Evolutionary conservation across 176 grass and related monocot species (phyloP).

Genomic region (Triticum dicoccoides): DNA sequence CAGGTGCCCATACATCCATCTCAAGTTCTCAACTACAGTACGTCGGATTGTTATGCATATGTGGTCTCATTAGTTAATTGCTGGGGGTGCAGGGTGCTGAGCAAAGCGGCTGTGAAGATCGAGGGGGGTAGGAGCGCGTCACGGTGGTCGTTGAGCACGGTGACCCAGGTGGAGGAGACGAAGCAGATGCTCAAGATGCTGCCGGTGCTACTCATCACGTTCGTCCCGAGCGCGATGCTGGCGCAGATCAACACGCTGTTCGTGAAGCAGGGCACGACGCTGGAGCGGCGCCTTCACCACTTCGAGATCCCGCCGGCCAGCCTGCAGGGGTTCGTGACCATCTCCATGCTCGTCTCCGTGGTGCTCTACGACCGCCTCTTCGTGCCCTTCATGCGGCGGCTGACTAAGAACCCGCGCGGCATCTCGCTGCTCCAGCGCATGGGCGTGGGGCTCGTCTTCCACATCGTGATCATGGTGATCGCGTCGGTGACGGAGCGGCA

Average conservation of each 20-base stretch:
- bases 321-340: constrained; percentile 72
- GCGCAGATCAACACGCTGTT: constrained; percentile 90
- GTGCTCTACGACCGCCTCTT: constrained; percentile 79
- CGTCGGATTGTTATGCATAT: not conserved
- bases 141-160: constrained; percentile 79
- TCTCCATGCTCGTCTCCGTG: constrained; percentile 74
- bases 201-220: constrained; percentile 57
- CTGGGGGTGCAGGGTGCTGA: constrained; percentile 36
- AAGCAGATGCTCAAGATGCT: constrained; percentile 91
- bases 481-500: constrained; percentile 66
- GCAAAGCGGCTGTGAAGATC: constrained; percentile 73
- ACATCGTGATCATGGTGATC: constrained; percentile 80
- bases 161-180: constrained; percentile 90
- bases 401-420: constrained; percentile 68
- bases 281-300: constrained; percentile 48
- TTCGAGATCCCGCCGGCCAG: constrained; percentile 82
- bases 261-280: constrained; percentile 91
- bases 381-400: constrained; percentile 55
- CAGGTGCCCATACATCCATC: constrained; percentile 5
- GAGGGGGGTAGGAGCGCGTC: not conserved
- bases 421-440: constrained; percentile 86
- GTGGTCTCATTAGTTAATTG: not conserved
- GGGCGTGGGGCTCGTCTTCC: constrained; percentile 68
- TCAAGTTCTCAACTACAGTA: not conserved
- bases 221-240: constrained; percentile 68